Conservation (phyloP, 1,139 yeast species). For the Candida mesenterica region DNA sequence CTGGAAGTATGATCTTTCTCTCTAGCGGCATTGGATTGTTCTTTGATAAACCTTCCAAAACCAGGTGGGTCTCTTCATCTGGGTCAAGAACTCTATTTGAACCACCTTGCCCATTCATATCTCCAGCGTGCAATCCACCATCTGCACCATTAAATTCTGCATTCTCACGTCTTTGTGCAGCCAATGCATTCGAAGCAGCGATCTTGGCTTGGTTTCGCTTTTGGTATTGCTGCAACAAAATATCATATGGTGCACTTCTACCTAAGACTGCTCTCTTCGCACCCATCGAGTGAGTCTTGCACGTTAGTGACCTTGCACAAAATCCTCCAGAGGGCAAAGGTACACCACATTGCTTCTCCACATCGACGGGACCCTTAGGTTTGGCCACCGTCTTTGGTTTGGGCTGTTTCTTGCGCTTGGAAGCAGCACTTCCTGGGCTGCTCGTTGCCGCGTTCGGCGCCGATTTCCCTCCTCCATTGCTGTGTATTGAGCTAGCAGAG, state of each 20-base stretch:
- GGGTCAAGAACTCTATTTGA: constrained; percentile 48
- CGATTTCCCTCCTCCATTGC: constrained; percentile 16
- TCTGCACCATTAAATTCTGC: constrained; percentile 39
- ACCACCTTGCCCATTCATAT: constrained; percentile 17
- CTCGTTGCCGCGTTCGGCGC: neutral
- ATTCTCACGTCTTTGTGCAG: constrained; percentile 48
- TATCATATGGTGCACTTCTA: constrained; percentile 89
- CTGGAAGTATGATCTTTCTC: constrained; percentile 67
- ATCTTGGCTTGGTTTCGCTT: constrained; percentile 88
- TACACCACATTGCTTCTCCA: constrained; percentile 96
- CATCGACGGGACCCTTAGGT: constrained; percentile 83
- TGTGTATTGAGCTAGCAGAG: constrained; percentile 6
- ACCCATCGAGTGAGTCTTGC: constrained; percentile 98
- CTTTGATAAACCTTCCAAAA: constrained; percentile 84
- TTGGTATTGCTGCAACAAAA: constrained; percentile 83
- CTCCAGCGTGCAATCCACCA: constrained; percentile 22
- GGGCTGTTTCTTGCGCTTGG: constrained; percentile 42
- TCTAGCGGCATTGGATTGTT: constrained; percentile 84
- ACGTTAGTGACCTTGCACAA: constrained; percentile 92
- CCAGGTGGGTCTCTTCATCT: constrained; percentile 93
- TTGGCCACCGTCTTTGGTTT: constrained; percentile 57
- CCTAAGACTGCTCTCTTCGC: constrained; percentile 95
- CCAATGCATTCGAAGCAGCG: constrained; percentile 78
- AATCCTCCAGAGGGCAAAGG: constrained; percentile 87
- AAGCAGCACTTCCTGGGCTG: constrained; percentile 14